Percentiles rank a stretch among this genome's conserved stretches.
Conservation (phyloP, 495 filamentous ascomycete genomes). For the Aspergillus cavernicola region DNA sequence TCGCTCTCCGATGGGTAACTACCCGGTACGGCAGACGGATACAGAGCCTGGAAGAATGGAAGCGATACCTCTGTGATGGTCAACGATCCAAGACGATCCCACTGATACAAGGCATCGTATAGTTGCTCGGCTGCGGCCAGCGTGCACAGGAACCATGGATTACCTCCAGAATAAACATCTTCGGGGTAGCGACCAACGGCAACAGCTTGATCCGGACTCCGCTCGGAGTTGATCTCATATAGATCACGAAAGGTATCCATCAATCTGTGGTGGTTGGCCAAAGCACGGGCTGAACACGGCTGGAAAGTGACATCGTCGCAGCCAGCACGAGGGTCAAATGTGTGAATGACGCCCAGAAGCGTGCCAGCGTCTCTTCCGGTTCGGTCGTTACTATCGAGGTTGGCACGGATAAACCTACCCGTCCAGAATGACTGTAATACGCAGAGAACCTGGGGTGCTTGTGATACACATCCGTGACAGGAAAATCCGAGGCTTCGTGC, state of each 20-base stretch:
- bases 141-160: slow-evolving; percentile 65
- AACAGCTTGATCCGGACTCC: slow-evolving; percentile 40
- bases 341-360: slow-evolving; percentile 59
- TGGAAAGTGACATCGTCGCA: slow-evolving; percentile 53
- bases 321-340: slow-evolving; percentile 54
- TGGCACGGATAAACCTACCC: slow-evolving; percentile 53
- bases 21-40: slow-evolving; percentile 44
- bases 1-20: slow-evolving; percentile 37
- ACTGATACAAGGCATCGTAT: slow-evolving; percentile 61
- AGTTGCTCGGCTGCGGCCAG: slow-evolving; percentile 63
- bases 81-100: slow-evolving; percentile 50
- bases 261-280: slow-evolving; percentile 62
- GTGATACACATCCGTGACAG: slow-evolving; percentile 46
- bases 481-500: slow-evolving; percentile 41
- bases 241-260: slow-evolving; percentile 58
- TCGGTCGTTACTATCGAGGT: slow-evolving; percentile 47
- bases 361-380: slow-evolving; percentile 61
- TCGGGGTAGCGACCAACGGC: slow-evolving; percentile 70
- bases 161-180: slow-evolving; percentile 64
- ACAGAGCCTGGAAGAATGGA: slow-evolving; percentile 54
- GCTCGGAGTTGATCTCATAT: slow-evolving; percentile 57
- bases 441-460: slow-evolving; percentile 58
- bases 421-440: slow-evolving; percentile 66
- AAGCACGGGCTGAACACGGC: slow-evolving; percentile 58
- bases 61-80: slow-evolving; percentile 53